A percentile compares a stretch with the other conserved stretches of the same genome.
phyloP scores from a whole-genome alignment of 805 yeast species.

The Kodamaea nitidulidarum region DNA sequence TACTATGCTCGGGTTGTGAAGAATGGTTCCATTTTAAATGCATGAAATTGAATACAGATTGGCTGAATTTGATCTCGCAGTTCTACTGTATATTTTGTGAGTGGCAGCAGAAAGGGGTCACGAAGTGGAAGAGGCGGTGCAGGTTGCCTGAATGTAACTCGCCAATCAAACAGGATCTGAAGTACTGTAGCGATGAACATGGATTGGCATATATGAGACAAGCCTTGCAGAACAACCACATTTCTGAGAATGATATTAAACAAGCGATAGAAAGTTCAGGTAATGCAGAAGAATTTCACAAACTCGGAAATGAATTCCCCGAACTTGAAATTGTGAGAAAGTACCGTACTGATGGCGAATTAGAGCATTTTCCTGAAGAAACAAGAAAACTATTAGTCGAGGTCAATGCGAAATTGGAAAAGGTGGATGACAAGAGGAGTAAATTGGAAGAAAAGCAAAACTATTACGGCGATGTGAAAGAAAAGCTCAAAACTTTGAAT shows the following conservation, averaged over 20 bases:
- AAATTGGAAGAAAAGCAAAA: constrained; percentile 15
- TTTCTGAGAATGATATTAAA: constrained; percentile 14
- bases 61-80: constrained; percentile 53
- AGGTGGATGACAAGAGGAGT: constrained; percentile 12
- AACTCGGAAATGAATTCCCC: constrained; percentile 41
- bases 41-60: constrained; percentile 51
- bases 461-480: constrained; percentile 31
- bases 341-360: constrained; percentile 14
- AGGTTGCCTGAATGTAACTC: constrained; percentile 52
- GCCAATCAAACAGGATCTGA: constrained; percentile 52
- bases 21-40: constrained; percentile 92
- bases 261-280: constrained; percentile 19
- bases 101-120: constrained; percentile 45
- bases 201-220: constrained; percentile 46
- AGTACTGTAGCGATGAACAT: constrained; percentile 74
- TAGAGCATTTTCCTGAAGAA: constrained; percentile 16
- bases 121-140: constrained; percentile 77
- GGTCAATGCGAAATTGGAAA: constrained; percentile 16
- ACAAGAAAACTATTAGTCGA: constrained; percentile 17
- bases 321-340: constrained; percentile 30
- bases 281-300: constrained; percentile 18
- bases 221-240: constrained; percentile 15
- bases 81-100: constrained; percentile 76
- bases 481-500: constrained; percentile 33
- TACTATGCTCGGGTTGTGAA: constrained; percentile 92